These are phyloP conservation scores for Suhomyces pyralidae DNA, from an alignment of 805 yeast species.

Conservation along the genomic window DNA sequence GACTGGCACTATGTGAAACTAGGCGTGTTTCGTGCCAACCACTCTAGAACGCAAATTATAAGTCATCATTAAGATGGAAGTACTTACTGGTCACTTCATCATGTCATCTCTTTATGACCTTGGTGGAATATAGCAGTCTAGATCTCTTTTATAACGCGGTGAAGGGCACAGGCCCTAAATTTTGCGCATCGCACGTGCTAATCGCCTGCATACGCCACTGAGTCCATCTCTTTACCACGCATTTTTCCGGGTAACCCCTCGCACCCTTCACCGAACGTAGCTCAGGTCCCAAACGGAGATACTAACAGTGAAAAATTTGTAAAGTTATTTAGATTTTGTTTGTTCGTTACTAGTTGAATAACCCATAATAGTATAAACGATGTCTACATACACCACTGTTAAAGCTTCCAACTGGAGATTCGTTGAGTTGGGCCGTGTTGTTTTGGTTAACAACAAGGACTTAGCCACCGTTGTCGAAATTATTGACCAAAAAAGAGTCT, in stretches of 20 bases:
- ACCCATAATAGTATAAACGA: slow-evolving; percentile 10
- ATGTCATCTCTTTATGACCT: neutral
- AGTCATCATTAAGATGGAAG: slow-evolving; percentile 32
- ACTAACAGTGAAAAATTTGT: slow-evolving; percentile 6
- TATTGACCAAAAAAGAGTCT: slow-evolving; percentile 98
- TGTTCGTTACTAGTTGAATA: slow-evolving; percentile 5
- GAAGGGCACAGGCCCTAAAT: neutral
- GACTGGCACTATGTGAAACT: slow-evolving; percentile 36
- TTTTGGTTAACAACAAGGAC: slow-evolving; percentile 79
- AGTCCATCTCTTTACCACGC: neutral
- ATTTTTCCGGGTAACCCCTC: slow-evolving; percentile 3
- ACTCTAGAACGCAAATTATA: slow-evolving; percentile 50
- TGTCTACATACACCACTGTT: slow-evolving; percentile 58
- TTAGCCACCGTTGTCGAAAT: slow-evolving; percentile 97
- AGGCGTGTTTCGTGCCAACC: slow-evolving; percentile 41
- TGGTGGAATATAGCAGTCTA: neutral
- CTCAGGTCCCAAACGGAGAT: neutral
- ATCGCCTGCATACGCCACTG: neutral
- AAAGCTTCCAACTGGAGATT: slow-evolving; percentile 98
- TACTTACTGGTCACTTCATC: neutral
- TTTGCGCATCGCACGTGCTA: neutral
- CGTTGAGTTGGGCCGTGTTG: slow-evolving; percentile 99
- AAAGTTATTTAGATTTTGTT: slow-evolving; percentile 1
- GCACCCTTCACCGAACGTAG: neutral
- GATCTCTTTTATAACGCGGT: neutral